Conservation (phyloP, 441 rosid species). For the Raphanus hybrid region DNA sequence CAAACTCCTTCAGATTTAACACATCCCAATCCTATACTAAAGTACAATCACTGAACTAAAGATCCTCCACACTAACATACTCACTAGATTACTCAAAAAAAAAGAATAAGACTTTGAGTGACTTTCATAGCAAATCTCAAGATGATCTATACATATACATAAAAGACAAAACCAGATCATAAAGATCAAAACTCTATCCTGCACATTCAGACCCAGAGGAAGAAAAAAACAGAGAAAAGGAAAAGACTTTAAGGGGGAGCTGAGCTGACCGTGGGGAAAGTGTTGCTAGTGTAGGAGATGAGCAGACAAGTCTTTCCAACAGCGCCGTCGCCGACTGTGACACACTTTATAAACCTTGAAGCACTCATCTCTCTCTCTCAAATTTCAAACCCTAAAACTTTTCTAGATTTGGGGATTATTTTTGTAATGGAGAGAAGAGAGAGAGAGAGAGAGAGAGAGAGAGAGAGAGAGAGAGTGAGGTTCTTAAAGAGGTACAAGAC, state of each 20-base stretch:
- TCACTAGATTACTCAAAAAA: not conserved
- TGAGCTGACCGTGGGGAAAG: conserved; percentile 66
- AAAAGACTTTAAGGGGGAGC: not conserved
- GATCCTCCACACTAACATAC: not conserved
- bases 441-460: conserved; percentile 25
- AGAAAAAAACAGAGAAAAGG: conserved; percentile 4
- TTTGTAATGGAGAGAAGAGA: conserved; percentile 4
- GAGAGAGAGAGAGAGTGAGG: conserved; percentile 26
- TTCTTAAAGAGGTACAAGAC: conserved; percentile 43
- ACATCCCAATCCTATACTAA: not conserved
- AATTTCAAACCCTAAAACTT: conserved; percentile 26
- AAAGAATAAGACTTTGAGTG: not conserved
- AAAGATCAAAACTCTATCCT: not conserved
- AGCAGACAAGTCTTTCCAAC: conserved; percentile 96
- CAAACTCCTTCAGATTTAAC: not conserved
- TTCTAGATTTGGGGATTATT: conserved; percentile 8
- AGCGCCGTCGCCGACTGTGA: conserved; percentile 93
- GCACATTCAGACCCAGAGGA: conserved; percentile 4
- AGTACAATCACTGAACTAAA: not conserved
- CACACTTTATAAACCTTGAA: conserved; percentile 91
- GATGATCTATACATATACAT: not conserved
- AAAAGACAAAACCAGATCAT: not conserved
- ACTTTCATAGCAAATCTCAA: not conserved
- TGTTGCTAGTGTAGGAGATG: conserved; percentile 51
- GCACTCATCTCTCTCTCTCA: conserved; percentile 62